Percentiles rank a stretch among this genome's conserved stretches.
These are phyloP conservation scores for Claviceps monticola DNA, from an alignment of 2,329 filamentous ascomycete genomes.

Conservation along the genomic window DNA sequence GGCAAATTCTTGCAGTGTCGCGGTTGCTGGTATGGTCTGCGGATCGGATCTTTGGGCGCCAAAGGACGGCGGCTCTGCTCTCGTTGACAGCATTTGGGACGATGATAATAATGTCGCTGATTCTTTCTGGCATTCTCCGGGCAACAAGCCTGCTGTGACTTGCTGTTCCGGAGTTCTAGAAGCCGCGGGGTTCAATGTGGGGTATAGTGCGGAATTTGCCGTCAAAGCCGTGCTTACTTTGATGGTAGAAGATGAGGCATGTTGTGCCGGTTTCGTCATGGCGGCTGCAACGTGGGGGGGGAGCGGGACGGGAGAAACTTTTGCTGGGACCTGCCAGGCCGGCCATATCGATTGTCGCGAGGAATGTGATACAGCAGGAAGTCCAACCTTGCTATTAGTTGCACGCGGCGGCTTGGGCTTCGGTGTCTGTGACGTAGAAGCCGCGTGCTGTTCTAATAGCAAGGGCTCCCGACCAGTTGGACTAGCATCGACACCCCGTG, in stretches of 20 bases:
- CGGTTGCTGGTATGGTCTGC: neutral
- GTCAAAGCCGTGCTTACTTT: too few relatives aligned
- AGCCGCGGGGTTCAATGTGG: neutral
- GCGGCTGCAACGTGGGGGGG: constrained; percentile 30
- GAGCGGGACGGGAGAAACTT: constrained; percentile 30
- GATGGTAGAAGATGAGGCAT: neutral
- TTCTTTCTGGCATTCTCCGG: neutral
- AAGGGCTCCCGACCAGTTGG: neutral
- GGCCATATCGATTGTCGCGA: constrained; percentile 16
- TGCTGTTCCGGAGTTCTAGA: constrained; percentile 1
- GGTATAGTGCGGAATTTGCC: too few relatives aligned
- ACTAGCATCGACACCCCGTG: neutral
- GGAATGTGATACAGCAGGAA: constrained; percentile 12
- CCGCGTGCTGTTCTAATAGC: neutral
- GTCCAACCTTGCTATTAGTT: constrained; percentile 20
- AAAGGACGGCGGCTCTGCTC: neutral
- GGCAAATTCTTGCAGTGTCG: constrained; percentile 20
- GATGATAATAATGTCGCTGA: neutral
- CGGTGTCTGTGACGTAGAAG: constrained; percentile 5
- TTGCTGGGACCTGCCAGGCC: constrained; percentile 20
- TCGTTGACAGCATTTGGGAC: constrained; percentile 4
- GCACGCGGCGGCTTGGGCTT: constrained; percentile 13
- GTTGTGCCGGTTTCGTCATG: constrained; percentile 12
- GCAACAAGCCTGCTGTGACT: neutral
- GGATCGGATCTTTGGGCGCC: neutral